Base-by-base conservation (phyloP, 2,329 filamentous ascomycete genomes). In the Phialophora expanda region DNA sequence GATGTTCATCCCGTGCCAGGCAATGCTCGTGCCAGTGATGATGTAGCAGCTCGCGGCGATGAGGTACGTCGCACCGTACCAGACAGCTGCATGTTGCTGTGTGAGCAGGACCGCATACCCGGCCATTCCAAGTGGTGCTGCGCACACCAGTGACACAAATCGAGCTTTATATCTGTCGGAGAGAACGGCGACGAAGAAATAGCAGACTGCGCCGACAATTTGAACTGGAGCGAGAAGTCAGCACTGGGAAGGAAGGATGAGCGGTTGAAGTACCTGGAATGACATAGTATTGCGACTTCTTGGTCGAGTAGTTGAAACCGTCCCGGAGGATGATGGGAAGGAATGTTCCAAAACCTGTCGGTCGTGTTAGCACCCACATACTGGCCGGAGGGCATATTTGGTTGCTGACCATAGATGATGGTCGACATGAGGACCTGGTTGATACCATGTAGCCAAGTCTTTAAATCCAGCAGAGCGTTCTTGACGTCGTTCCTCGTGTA, bases 371-470 rank as follows among this genome's bases (percentile, higher is more conserved):
- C 24, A 34, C 28, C n/a, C 9, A 22, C 20, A 5, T 6, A 11
- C 2, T 26, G 8, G 20, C 12, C 48, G 9, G 2, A 51, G 14
- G 22, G 9, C 2, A 20, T 24, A 62, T 11, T 2, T 3, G 26
- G 32, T 11, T 24, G 22, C 32, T 55, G 46, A 63, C 61, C 61
- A 70, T 85, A 86, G 0, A 84, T 76, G 54, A 84, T 74, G 28
- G 83, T 82, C 64, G 84, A 81, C 65, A 83, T 80, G 59, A 82
- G 84, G 71, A 86, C 84, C 56, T 84, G 82, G 22, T 82, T 82
- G 30, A 75, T 66, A 5, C 79, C 80, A 65, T 80, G 84, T 55
- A 86, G 74, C 64, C 81, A 83, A 2, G 86, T 73, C 69, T 86
- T 86, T 0, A 81, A 80, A 64, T 87, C 85, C 12, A 72, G 74